Conservation (phyloP, 2,329 filamentous ascomycete genomes). For the Cladobotryum mycophilum region DNA sequence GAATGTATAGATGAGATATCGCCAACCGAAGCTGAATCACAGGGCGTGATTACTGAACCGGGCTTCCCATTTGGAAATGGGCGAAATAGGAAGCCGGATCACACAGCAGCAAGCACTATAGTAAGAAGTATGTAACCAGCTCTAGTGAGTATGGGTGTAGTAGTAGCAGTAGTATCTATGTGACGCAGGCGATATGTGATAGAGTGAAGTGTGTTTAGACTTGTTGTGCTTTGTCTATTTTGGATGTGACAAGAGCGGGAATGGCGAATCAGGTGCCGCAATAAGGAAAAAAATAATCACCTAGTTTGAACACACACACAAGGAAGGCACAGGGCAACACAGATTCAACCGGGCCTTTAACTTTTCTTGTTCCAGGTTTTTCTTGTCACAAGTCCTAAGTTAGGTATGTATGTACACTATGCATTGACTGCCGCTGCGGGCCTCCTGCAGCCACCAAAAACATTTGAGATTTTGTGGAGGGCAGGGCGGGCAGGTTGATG, state of each 20-base stretch:
- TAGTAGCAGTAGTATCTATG: too few species aligned
- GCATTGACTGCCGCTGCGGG: conserved; percentile 3
- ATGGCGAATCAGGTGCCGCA: conserved; percentile 1
- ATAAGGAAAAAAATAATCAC: not conserved
- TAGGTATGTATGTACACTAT: not conserved
- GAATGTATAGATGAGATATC: too few species aligned
- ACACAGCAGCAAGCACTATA: too few species aligned
- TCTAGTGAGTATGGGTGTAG: not conserved
- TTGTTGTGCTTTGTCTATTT: conserved; percentile 1
- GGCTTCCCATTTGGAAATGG: not conserved
- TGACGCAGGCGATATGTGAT: conserved; percentile 7
- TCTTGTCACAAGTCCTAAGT: not conserved
- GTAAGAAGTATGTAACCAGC: too few species aligned
- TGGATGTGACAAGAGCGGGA: not conserved
- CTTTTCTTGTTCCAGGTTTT: too few species aligned
- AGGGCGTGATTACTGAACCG: not conserved
- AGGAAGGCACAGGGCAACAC: too few species aligned
- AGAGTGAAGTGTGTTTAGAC: not conserved
- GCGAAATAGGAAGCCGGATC: too few species aligned
- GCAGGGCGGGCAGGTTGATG: too few species aligned
- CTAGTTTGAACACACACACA: too few species aligned
- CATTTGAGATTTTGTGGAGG: too few species aligned
- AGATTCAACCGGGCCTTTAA: too few species aligned
- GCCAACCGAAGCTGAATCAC: not conserved
- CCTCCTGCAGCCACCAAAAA: not conserved